Evolutionary conservation across 495 filamentous ascomycete genomes (phyloP).

Genomic region (Daldinia decipiens): DNA sequence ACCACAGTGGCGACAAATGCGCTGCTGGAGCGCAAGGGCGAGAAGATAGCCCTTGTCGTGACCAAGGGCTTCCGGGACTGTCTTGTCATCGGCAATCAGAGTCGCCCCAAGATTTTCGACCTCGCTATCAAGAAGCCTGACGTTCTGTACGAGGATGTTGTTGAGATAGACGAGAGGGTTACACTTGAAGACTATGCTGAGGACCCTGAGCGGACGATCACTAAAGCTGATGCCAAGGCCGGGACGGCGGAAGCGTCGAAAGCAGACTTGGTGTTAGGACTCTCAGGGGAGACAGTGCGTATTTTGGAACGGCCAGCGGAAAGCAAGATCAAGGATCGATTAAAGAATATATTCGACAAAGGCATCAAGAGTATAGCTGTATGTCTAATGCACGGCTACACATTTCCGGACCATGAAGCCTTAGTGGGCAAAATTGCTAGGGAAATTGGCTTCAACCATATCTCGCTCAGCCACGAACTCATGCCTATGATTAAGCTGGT

Average conservation of each 20-base stretch:
- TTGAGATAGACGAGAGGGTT: slow-evolving; percentile 84
- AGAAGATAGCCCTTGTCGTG: slow-evolving; percentile 88
- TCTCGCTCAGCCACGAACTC: slow-evolving; percentile 77
- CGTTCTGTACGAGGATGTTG: slow-evolving; percentile 77
- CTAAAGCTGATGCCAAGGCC: slow-evolving; percentile 58
- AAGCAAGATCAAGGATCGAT: slow-evolving; percentile 60
- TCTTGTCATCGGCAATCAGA: slow-evolving; percentile 87
- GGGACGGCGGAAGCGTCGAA: slow-evolving; percentile 56
- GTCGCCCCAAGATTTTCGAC: slow-evolving; percentile 84
- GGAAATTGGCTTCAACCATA: slow-evolving; percentile 79
- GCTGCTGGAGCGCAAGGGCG: slow-evolving; percentile 91
- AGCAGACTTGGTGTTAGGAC: slow-evolving; percentile 69
- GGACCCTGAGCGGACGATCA: slow-evolving; percentile 71
- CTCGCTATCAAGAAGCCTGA: slow-evolving; percentile 82
- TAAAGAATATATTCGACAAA: slow-evolving; percentile 68
- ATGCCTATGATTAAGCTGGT: slow-evolving; percentile 97
- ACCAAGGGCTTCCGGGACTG: slow-evolving; percentile 95
- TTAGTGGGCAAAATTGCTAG: slow-evolving; percentile 72
- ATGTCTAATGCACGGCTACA: slow-evolving; percentile 84
- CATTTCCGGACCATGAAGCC: slow-evolving; percentile 78
- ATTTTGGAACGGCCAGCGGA: slow-evolving; percentile 70
- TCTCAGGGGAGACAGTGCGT: slow-evolving; percentile 76
- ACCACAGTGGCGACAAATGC: slow-evolving; percentile 92
- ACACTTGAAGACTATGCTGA: slow-evolving; percentile 91
- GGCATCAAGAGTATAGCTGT: slow-evolving; percentile 79